A percentile compares a stretch with the other conserved stretches of the same genome.
Evolutionary conservation across 768 basidiomycete genomes (phyloP).

Genomic region (Trametes villosa): DNA sequence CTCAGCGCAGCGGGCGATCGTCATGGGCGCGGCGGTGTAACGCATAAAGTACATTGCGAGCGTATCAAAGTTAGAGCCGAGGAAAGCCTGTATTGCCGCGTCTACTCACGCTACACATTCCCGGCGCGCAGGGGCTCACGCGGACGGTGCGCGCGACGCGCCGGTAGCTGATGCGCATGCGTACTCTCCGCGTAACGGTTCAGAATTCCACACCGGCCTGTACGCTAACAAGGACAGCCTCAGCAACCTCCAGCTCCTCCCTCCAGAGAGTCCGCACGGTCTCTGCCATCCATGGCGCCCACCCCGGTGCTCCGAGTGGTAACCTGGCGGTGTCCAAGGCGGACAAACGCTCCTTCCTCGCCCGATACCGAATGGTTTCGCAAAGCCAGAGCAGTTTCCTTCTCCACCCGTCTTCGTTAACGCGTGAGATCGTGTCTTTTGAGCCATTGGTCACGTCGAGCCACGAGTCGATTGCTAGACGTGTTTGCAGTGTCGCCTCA

Average conservation of each 20-base stretch:
- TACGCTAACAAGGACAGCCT: constrained; percentile 50
- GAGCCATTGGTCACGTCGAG: constrained; percentile 48
- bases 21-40: too few relatives aligned
- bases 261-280: constrained; percentile 59
- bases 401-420: constrained; percentile 37
- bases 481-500: constrained; percentile 32
- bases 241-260: constrained; percentile 61
- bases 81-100: too few relatives aligned
- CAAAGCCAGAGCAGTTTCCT: constrained; percentile 42
- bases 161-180: too few relatives aligned
- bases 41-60: too few relatives aligned
- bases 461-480: constrained; percentile 50
- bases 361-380: constrained; percentile 46
- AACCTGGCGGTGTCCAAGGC: not conserved
- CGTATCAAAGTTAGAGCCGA: too few relatives aligned
- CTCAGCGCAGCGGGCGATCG: too few relatives aligned
- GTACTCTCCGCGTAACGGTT: not conserved
- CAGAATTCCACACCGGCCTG: constrained; percentile 53
- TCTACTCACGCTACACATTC: too few relatives aligned
- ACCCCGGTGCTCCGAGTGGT: constrained; percentile 15
- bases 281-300: constrained; percentile 41
- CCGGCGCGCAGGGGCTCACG: too few relatives aligned
- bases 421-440: constrained; percentile 29
- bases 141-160: too few relatives aligned
- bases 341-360: constrained; percentile 37